These are phyloP conservation scores for Strobilomyces echinocephalus DNA, from an alignment of 768 basidiomycete genomes.

Conservation along the genomic window DNA sequence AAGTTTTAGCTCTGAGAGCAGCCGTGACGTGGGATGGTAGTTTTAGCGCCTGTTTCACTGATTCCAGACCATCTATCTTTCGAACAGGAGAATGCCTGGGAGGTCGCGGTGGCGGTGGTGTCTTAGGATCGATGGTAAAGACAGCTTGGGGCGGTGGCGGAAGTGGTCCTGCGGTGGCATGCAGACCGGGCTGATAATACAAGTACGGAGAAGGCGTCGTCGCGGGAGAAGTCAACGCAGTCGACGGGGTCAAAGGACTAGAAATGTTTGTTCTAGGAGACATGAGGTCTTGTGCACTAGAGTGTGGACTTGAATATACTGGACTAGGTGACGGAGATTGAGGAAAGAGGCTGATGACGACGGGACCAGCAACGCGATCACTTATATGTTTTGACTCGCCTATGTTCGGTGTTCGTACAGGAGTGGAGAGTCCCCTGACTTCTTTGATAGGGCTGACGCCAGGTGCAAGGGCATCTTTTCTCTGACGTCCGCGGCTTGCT, in stretches of 20 bases:
- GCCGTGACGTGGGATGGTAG: slow-evolving; percentile 52
- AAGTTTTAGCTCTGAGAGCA: slow-evolving; percentile 30
- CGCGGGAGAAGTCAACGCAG: slow-evolving; percentile 26
- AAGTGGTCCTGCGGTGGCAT: slow-evolving; percentile 69
- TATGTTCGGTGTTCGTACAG: slow-evolving; percentile 54
- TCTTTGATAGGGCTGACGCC: slow-evolving; percentile 29
- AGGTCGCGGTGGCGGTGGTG: slow-evolving; percentile 55
- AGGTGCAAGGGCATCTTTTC: slow-evolving; percentile 33
- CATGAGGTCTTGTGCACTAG: slow-evolving; percentile 27
- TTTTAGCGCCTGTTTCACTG: slow-evolving; percentile 56
- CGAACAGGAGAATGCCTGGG: slow-evolving; percentile 57
- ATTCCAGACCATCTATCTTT: slow-evolving; percentile 46
- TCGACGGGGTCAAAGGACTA: slow-evolving; percentile 25
- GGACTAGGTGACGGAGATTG: slow-evolving; percentile 28
- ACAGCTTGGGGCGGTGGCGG: slow-evolving; percentile 63
- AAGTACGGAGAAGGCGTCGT: slow-evolving; percentile 41
- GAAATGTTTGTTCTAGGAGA: slow-evolving; percentile 22
- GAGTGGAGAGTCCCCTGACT: slow-evolving; percentile 19
- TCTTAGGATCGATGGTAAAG: slow-evolving; percentile 43
- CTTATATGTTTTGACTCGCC: slow-evolving; percentile 58
- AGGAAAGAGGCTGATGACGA: slow-evolving; percentile 47
- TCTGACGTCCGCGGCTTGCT: slow-evolving; percentile 24
- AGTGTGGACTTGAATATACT: slow-evolving; percentile 23
- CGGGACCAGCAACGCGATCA: slow-evolving; percentile 58
- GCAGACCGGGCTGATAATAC: slow-evolving; percentile 61